Evolutionary conservation across 108 stramenopile genomes (phyloP).

Genomic region (Stephanodiscus triporus): DNA sequence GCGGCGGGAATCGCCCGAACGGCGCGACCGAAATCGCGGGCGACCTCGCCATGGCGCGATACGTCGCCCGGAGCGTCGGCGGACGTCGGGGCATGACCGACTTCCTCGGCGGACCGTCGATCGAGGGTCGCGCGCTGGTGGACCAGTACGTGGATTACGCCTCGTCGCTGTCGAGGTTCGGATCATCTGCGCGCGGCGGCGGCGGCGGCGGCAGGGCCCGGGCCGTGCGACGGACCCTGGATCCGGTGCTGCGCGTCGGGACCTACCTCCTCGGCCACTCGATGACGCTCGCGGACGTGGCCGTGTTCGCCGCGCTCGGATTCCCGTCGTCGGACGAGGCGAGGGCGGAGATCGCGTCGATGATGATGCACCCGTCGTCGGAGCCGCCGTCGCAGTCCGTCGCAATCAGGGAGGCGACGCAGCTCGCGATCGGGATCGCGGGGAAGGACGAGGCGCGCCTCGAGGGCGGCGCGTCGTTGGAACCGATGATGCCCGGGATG

Average conservation of each 20-base stretch:
- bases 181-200: slow-evolving; percentile 12
- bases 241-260: slow-evolving; percentile 59
- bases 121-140: slow-evolving; percentile 53
- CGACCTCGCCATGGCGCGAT: slow-evolving; percentile 82
- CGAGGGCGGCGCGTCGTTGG: slow-evolving; percentile 44
- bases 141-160: slow-evolving; percentile 95
- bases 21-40: slow-evolving; percentile 51
- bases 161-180: slow-evolving; percentile 59
- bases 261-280: slow-evolving; percentile 80
- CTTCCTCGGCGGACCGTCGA: slow-evolving; percentile 25
- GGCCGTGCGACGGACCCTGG: slow-evolving; percentile 71
- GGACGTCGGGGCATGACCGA: background rate
- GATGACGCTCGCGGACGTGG: slow-evolving; percentile 91
- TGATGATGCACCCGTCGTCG: too few species aligned
- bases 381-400: too few species aligned
- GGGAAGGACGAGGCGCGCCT: slow-evolving; percentile 63
- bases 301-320: slow-evolving; percentile 73
- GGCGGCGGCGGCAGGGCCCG: slow-evolving; percentile 41
- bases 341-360: slow-evolving; percentile 29
- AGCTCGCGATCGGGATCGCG: slow-evolving; percentile 69
- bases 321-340: slow-evolving; percentile 64
- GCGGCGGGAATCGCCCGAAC: background rate
- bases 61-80: slow-evolving; percentile 40
- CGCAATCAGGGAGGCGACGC: slow-evolving; percentile 75
- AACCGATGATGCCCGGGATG: slow-evolving; percentile 77